Evolutionary conservation across 2,329 filamentous ascomycete genomes (phyloP), one percentile per base, ranked within the genome.

Genomic region (Neonectria punicea): DNA sequence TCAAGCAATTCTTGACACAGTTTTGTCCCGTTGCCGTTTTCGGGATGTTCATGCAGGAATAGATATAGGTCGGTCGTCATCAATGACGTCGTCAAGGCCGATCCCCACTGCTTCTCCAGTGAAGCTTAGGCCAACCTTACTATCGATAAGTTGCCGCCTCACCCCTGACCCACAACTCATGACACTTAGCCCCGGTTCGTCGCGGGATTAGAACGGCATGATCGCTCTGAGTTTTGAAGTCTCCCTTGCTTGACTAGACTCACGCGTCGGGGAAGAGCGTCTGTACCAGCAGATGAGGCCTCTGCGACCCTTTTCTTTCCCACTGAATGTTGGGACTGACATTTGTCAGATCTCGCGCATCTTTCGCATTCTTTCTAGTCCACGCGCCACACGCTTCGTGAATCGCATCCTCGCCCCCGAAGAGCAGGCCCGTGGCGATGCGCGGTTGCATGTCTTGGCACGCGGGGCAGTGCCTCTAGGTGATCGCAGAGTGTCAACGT

Each of bases 291-390:
- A 58, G 44, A 78, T 79, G 78, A 78, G 73, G 67, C 74, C 75
- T 25, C 59, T 81, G 49, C 73, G 74, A 18, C 76, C 76, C 3
- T 93, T 94, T 71, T 90, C 90, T 1, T 83, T 89, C n/a, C 83
- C 89, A 1, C 75, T 95, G 14, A 85, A 85, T 53, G 82, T 97
- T 57, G 94, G 94, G 63, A 95, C 88, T 53, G 94, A 97, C 76
- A 91, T 97, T 61, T 93, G 92, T 78, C 85, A 85, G 62, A 86
- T 93, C 62, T 79, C 84, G 1, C 89, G 93, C 60, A 88, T 97
- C 64, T 80, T 83, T 66, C 77, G 78, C 20, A 82, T 94, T 56
- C 78, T 95, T 57, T 77, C 75, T 18, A 76, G 81, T 28, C 76
- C 80, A 9, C 75, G 76, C 43, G 81, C 80, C 1, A 58, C 67